Conservation (phyloP, 768 basidiomycete genomes). For the Phaeolepiota aurea region DNA sequence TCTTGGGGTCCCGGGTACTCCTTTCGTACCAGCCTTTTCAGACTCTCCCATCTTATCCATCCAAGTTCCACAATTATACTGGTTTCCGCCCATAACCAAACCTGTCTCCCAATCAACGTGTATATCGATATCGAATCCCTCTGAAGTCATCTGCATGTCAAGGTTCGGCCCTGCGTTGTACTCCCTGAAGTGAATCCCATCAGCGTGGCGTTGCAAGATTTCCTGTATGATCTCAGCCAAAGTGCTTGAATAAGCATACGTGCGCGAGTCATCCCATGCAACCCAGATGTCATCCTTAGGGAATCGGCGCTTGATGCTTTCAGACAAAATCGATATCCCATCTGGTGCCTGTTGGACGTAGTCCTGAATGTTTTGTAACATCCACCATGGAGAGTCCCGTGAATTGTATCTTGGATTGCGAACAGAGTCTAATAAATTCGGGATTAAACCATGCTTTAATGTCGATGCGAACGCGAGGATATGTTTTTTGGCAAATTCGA, state of each 20-base stretch:
- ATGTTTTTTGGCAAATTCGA: conserved; percentile 76
- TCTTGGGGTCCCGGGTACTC: conserved; percentile 90
- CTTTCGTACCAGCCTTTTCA: conserved; percentile 85
- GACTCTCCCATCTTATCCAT: conserved; percentile 99
- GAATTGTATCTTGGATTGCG: conserved; percentile 89
- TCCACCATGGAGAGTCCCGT: conserved; percentile 98
- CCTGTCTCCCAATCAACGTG: conserved; percentile 96
- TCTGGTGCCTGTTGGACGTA: conserved; percentile 80
- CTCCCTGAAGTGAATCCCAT: conserved; percentile 91
- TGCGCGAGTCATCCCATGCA: conserved; percentile 76
- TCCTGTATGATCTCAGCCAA: conserved; percentile 97
- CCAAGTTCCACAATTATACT: conserved; percentile 88
- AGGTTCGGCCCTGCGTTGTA: conserved; percentile 94
- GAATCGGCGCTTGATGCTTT: conserved; percentile 87
- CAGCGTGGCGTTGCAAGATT: conserved; percentile 87
- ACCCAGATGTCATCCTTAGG: conserved; percentile 94
- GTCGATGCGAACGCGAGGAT: conserved; percentile 91
- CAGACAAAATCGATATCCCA: conserved; percentile 71
- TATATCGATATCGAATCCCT: conserved; percentile 91
- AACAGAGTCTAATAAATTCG: conserved; percentile 89
- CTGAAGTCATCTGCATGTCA: conserved; percentile 93
- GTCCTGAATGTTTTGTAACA: conserved; percentile 97
- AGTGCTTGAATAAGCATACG: conserved; percentile 75
- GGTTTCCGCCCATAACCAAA: conserved; percentile 80
- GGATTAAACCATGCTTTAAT: conserved; percentile 92